These are phyloP conservation scores for Brassica balearica DNA, from an alignment of 441 rosid genomes.

Conservation along the genomic window DNA sequence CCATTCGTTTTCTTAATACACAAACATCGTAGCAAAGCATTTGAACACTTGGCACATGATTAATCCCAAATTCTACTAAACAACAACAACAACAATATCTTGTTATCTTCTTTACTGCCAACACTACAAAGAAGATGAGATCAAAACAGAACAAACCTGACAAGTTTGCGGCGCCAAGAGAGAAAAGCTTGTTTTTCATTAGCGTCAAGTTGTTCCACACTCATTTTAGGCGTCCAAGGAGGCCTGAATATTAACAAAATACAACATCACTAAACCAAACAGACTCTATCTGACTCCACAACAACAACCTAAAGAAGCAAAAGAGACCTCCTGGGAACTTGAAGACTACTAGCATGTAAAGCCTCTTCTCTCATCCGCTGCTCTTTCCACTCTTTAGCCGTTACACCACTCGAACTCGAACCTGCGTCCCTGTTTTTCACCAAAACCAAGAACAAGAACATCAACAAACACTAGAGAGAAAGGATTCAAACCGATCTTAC, in stretches of 20 bases:
- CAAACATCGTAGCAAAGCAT: not conserved
- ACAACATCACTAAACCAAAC: not conserved
- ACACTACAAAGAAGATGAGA: not conserved
- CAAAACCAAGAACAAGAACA: not conserved
- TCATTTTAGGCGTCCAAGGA: slow-evolving; percentile 80
- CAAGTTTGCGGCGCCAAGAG: slow-evolving; percentile 80
- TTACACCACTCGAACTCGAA: slow-evolving; percentile 52
- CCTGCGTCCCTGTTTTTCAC: slow-evolving; percentile 55
- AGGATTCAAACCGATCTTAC: too few relatives aligned
- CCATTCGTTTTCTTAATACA: not conserved
- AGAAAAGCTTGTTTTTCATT: slow-evolving; percentile 1
- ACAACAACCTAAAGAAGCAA: too few relatives aligned
- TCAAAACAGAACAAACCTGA: slow-evolving; percentile 54
- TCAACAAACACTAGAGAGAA: too few relatives aligned
- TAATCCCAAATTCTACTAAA: not conserved
- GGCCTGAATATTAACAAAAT: slow-evolving; percentile 51
- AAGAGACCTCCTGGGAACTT: slow-evolving; percentile 75
- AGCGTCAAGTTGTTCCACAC: slow-evolving; percentile 63
- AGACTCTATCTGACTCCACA: too few relatives aligned
- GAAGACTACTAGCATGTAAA: slow-evolving; percentile 65
- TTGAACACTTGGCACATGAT: not conserved
- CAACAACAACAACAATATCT: not conserved
- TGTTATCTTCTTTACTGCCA: not conserved
- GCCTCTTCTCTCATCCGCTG: slow-evolving; percentile 73
- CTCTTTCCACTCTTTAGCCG: slow-evolving; percentile 65